Evolutionary conservation across 306 rosid genomes (phyloP), one percentile per base, ranked within the genome.

Genomic region (Glycine tomentella): DNA sequence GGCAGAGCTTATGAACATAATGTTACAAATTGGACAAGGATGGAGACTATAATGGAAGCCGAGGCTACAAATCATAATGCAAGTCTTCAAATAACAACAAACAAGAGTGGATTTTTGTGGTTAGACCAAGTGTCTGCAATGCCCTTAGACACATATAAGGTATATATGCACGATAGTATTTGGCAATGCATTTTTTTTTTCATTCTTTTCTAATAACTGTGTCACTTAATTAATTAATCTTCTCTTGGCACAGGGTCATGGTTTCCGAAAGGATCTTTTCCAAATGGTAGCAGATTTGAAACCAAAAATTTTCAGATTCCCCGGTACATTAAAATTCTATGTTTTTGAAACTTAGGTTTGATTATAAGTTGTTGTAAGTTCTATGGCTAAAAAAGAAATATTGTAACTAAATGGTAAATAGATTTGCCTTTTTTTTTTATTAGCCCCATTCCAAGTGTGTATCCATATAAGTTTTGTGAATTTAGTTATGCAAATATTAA

Each of bases 261-360:
- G 97, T 77, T 93, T 93, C 71, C 85, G 97, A 71, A 88, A 38
- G 11, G 97, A 93, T 52, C 89, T 93, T 38, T 65, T 80, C 13
- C 68, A 87, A 83, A 93, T 87, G 92, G 49, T 90, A 52, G 84
- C 83, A 50, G 78, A 73, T 71, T 10, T 91, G 17, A 84, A 93
- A 64, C 94, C 94, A n/a, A 87, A 66, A 69, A 90, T 91, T 84
- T 0, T 93, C 15, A 90, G 94, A 82, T 93, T 90, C 56, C 97
- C 97, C 17, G 95, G 97, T 91, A 80, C 72, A 13, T 12, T 7
- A 64, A 13, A 11, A 9, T 49, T 31, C 17, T 15, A 53, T 45
- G 2, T 45, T 45, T 45, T 3, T 3, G 8, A 36, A 76, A 62
- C 33, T 12, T 33, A 44, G 17, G 50, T 48, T 55, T 9, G 13